Conservation (phyloP, 1,284 basidiomycete species). For the Mycena sp. region DNA sequence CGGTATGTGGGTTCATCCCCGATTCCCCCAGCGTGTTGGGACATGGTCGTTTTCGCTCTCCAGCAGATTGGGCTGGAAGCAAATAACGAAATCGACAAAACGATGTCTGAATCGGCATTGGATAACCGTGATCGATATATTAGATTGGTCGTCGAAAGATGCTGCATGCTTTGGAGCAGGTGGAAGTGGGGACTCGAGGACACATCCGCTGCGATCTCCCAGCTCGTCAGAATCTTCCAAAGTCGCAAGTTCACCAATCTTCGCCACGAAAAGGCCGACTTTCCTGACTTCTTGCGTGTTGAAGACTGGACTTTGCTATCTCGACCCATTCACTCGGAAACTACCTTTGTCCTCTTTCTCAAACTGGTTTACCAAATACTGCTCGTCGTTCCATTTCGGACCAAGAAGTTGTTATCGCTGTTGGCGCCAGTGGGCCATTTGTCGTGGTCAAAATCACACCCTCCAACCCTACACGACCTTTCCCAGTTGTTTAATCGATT, state of each 20-base stretch:
- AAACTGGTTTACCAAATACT: slow-evolving; percentile 78
- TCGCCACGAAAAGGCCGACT: slow-evolving; percentile 79
- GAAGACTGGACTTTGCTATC: slow-evolving; percentile 68
- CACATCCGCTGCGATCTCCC: slow-evolving; percentile 69
- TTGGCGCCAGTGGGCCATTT: slow-evolving; percentile 82
- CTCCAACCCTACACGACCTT: slow-evolving; percentile 69
- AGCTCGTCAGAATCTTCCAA: slow-evolving; percentile 83
- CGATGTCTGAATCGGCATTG: slow-evolving; percentile 54
- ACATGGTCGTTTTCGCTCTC: slow-evolving; percentile 68
- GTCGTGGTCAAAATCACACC: slow-evolving; percentile 66
- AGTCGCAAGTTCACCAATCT: slow-evolving; percentile 86
- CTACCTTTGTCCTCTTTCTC: slow-evolving; percentile 84
- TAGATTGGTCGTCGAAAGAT: slow-evolving; percentile 78
- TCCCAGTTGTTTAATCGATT: slow-evolving; percentile 92
- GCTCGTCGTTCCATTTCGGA: slow-evolving; percentile 56
- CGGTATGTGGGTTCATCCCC: slow-evolving; percentile 49
- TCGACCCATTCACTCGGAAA: slow-evolving; percentile 68
- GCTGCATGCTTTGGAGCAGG: slow-evolving; percentile 73
- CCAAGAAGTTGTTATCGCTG: slow-evolving; percentile 84
- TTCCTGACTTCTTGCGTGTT: slow-evolving; percentile 81
- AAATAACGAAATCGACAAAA: slow-evolving; percentile 60
- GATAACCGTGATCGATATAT: slow-evolving; percentile 83
- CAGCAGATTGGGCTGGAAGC: slow-evolving; percentile 68
- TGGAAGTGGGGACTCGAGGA: slow-evolving; percentile 84
- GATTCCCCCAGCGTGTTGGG: slow-evolving; percentile 72